phyloP scores from a whole-genome alignment of 805 yeast genomes.

The Cyberlindnera nakhonratchasimensis region DNA sequence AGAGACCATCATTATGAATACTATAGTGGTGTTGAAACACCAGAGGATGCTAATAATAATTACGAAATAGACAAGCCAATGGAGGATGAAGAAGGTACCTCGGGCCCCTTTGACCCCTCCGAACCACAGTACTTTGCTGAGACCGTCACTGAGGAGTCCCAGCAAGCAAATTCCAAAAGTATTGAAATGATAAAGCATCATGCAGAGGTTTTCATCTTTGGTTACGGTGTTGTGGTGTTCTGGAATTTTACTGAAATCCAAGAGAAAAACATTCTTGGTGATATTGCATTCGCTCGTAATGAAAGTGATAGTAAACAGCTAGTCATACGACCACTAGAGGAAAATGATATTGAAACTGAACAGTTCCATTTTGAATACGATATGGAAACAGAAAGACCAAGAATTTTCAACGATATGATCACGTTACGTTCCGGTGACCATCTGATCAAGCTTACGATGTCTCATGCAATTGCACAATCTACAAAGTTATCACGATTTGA shows the following conservation, averaged over 20 bases:
- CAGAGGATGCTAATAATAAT: constrained; percentile 49
- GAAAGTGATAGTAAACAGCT: constrained; percentile 47
- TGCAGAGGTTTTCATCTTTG: constrained; percentile 86
- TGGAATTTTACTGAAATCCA: constrained; percentile 95
- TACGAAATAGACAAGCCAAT: constrained; percentile 34
- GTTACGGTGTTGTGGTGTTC: constrained; percentile 94
- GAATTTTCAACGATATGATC: constrained; percentile 92
- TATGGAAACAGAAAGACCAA: constrained; percentile 54
- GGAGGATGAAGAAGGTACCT: constrained; percentile 26
- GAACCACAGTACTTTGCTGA: constrained; percentile 88
- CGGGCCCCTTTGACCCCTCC: constrained; percentile 77
- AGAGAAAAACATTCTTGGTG: constrained; percentile 91
- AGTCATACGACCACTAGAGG: constrained; percentile 70
- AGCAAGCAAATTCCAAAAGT: constrained; percentile 16
- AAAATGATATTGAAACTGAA: constrained; percentile 90
- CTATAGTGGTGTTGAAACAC: constrained; percentile 69
- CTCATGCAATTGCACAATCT: constrained; percentile 96
- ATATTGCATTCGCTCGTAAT: constrained; percentile 54
- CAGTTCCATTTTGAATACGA: constrained; percentile 53
- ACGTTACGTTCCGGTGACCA: constrained; percentile 90
- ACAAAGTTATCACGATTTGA: constrained; percentile 90
- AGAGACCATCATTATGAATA: constrained; percentile 91
- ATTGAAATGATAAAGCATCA: constrained; percentile 37
- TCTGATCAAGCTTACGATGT: constrained; percentile 84
- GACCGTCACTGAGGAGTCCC: constrained; percentile 25